Evolutionary conservation across 345 rosid species (phyloP), one percentile per base, ranked within the genome.

Genomic region (Trapa bicornis): DNA sequence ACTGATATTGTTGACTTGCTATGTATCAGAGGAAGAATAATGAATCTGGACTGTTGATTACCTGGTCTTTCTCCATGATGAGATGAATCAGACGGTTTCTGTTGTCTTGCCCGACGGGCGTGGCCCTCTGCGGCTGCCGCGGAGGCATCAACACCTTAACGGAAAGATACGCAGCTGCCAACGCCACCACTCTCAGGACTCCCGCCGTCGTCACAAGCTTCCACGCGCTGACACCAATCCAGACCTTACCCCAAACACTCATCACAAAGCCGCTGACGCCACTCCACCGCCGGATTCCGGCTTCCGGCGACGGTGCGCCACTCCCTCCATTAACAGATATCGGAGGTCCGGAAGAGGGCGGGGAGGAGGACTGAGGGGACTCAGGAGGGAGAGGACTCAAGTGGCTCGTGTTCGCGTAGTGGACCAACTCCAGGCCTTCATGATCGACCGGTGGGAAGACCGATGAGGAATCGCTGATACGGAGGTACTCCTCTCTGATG

Each of bases 401-500:
- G 38, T 35, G 56, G 43, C 6, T 45, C 65, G 2, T 67, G 65
- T 22, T 45, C 65, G 2, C 64, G 65, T 22, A 67, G 72, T 0
- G 36, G 69, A n/a, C 70, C 37, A 35, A 35, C 42, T 71, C 71
- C 4, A 80, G 70, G 68, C 68, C 84, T 60, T 83, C 73, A 56
- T 64, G 83, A 68, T 32, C 60, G 74, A 42, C 48, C 17, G 82
- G 82, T 50, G 85, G 82, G 71, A 77, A 79, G 54, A 73, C 66
- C 33, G 78, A 65, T 45, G 70, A 9, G 56, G 69, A 43, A 61
- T 39, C 70, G 66, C 33, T 12, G 43, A 22, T 22, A 11, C 3
- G 65, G 65, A 42, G 41, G 64, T 16, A 58, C 16, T 60, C 50
- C 15, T 69, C 73, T 66, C 66, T 6, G 57, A 41, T 32, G 43